Conservation (phyloP, 1,139 yeast species). For the Pichia sp. region DNA sequence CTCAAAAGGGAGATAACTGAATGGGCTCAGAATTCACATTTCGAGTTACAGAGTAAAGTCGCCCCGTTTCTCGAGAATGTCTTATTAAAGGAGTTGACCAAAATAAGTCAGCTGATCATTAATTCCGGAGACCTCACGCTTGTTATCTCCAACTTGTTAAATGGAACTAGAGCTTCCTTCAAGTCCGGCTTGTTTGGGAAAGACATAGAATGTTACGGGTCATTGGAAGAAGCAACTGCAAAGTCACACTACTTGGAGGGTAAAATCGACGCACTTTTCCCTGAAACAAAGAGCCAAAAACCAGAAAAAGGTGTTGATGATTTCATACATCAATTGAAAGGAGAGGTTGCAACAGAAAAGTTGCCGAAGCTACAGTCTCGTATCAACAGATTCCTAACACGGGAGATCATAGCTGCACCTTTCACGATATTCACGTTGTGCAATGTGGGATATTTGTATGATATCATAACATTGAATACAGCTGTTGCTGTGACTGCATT, state of each 20-base stretch:
- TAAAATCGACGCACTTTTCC: slow-evolving; percentile 28
- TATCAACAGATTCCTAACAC: slow-evolving; percentile 27
- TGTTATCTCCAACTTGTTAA: slow-evolving; percentile 27
- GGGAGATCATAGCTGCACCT: slow-evolving; percentile 27
- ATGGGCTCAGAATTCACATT: slow-evolving; percentile 34
- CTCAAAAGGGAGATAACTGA: slow-evolving; percentile 25
- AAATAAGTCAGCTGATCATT: slow-evolving; percentile 28
- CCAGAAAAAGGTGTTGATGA: slow-evolving; percentile 10
- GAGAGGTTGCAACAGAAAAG: slow-evolving; percentile 21
- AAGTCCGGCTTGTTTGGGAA: slow-evolving; percentile 25
- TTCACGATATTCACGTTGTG: slow-evolving; percentile 28
- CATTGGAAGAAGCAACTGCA: slow-evolving; percentile 26
- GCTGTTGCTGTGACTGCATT: slow-evolving; percentile 30
- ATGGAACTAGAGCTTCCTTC: slow-evolving; percentile 23
- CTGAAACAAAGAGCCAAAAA: slow-evolving; percentile 4
- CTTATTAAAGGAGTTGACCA: slow-evolving; percentile 27
- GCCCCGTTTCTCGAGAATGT: slow-evolving; percentile 29
- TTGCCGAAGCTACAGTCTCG: slow-evolving; percentile 29
- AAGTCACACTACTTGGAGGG: slow-evolving; percentile 32
- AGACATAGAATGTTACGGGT: slow-evolving; percentile 29
- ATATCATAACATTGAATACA: slow-evolving; percentile 30
- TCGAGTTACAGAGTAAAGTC: slow-evolving; percentile 32
- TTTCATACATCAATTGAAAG: slow-evolving; percentile 25
- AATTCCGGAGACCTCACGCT: slow-evolving; percentile 32
- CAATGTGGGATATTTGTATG: slow-evolving; percentile 30